Conservation (phyloP, 345 rosid genomes). For the Excoecaria agallocha region DNA sequence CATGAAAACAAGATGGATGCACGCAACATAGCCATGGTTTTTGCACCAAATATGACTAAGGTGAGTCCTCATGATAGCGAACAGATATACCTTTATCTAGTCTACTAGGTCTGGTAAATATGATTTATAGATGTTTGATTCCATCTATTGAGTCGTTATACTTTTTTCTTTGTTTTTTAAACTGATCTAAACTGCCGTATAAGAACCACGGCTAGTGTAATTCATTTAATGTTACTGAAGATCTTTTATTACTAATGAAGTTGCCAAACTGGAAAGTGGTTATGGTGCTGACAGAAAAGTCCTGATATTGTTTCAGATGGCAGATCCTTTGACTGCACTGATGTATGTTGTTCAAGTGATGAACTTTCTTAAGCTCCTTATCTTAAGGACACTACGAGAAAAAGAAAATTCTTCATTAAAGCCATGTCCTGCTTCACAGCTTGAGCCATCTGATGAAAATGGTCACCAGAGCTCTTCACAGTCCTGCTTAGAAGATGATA, state of each 20-base stretch:
- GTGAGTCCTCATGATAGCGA: not conserved
- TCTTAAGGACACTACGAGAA: too few relatives aligned
- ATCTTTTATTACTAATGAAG: not conserved
- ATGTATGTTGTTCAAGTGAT: slow-evolving; percentile 34
- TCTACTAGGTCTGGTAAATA: not conserved
- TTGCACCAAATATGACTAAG: slow-evolving; percentile 31
- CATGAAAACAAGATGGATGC: slow-evolving; percentile 28
- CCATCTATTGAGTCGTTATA: not conserved
- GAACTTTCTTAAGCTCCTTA: not conserved
- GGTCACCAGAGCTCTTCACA: too few relatives aligned
- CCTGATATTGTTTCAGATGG: slow-evolving; percentile 26
- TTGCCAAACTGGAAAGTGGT: not conserved
- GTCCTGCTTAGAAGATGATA: too few relatives aligned
- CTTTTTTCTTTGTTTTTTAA: not conserved
- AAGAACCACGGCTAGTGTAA: not conserved
- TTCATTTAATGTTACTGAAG: not conserved
- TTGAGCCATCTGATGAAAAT: too few relatives aligned
- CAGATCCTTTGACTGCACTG: slow-evolving; percentile 31
- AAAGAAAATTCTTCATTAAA: not conserved
- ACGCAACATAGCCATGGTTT: slow-evolving; percentile 30
- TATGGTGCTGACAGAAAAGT: slow-evolving; percentile 3
- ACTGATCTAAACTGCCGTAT: not conserved
- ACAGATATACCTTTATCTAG: not conserved
- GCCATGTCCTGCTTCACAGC: too few relatives aligned
- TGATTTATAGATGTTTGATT: not conserved